Evolutionary conservation across 495 filamentous ascomycete species (phyloP).

Genomic region (Hyaloscypha finlandica): DNA sequence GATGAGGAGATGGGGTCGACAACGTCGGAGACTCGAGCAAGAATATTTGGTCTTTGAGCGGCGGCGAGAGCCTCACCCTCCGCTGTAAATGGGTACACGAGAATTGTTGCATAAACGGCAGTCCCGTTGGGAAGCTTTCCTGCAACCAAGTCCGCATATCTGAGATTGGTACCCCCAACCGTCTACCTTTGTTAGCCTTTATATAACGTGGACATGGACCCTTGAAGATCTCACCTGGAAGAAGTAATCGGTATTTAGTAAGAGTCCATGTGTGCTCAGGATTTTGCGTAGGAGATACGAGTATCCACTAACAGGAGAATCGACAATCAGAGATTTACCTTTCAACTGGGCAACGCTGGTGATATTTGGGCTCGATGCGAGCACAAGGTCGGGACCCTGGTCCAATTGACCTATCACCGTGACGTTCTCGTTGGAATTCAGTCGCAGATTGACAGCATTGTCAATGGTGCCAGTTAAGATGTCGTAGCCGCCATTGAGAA

Average conservation of each 20-base stretch:
- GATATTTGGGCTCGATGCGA: slow-evolving; percentile 31
- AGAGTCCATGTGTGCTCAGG: slow-evolving; percentile 24
- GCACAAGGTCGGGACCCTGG: slow-evolving; percentile 33
- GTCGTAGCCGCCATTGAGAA: slow-evolving; percentile 35
- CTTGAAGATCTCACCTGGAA: slow-evolving; percentile 28
- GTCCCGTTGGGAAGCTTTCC: slow-evolving; percentile 34
- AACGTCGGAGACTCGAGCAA: slow-evolving; percentile 32
- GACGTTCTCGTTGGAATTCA: slow-evolving; percentile 32
- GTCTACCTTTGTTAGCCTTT: slow-evolving; percentile 22
- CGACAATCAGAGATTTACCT: slow-evolving; percentile 35
- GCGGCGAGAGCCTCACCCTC: slow-evolving; percentile 18
- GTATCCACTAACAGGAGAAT: slow-evolving; percentile 34
- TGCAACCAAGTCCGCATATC: slow-evolving; percentile 31
- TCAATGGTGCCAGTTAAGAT: slow-evolving; percentile 34
- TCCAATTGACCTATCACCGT: slow-evolving; percentile 36
- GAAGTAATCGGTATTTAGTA: slow-evolving; percentile 30
- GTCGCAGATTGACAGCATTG: slow-evolving; percentile 35
- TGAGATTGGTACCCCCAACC: slow-evolving; percentile 32
- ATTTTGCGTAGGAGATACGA: slow-evolving; percentile 35
- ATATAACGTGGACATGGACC: not conserved
- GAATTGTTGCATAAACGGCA: slow-evolving; percentile 36
- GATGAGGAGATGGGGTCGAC: slow-evolving; percentile 32
- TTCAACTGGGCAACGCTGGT: slow-evolving; percentile 31
- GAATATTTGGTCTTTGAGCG: slow-evolving; percentile 28
- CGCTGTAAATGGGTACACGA: slow-evolving; percentile 35